Evolutionary conservation across 306 rosid species (phyloP).

Genomic region (Coriaria nepalensis): DNA sequence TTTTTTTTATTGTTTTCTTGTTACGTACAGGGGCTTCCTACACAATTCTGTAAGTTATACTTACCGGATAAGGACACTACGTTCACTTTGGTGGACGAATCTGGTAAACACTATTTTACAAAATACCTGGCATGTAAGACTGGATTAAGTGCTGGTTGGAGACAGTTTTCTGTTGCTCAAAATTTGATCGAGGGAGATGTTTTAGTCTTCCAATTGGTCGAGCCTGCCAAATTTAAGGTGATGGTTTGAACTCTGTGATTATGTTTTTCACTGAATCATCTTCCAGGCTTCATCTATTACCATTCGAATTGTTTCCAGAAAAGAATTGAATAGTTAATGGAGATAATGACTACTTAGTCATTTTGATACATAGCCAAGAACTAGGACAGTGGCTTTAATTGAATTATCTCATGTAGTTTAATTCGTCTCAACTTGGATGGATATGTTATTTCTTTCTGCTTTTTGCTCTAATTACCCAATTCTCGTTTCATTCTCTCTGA

Average conservation of each 20-base stretch:
- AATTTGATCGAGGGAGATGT: constrained; percentile 81
- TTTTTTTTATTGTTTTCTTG: background rate
- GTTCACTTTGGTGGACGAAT: constrained; percentile 65
- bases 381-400: too few species aligned
- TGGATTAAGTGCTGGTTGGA: constrained; percentile 92
- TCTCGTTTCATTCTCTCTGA: constrained; percentile 3
- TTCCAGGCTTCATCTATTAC: background rate
- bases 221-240: constrained; percentile 74
- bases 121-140: constrained; percentile 78
- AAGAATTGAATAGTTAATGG: background rate
- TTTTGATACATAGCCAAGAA: too few species aligned
- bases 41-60: constrained; percentile 52
- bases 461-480: background rate
- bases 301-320: background rate
- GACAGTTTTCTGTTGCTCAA: constrained; percentile 76
- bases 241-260: constrained; percentile 7
- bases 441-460: too few species aligned
- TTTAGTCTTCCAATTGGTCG: constrained; percentile 72
- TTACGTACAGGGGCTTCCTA: constrained; percentile 55
- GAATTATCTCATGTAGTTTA: too few species aligned
- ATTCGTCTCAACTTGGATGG: too few species aligned
- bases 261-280: background rate
- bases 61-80: constrained; percentile 56
- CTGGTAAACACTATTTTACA: constrained; percentile 41
- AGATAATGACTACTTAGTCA: background rate